Evolutionary conservation across 805 yeast genomes (phyloP).

Genomic region (Zygosaccharomyces rouxii): DNA sequence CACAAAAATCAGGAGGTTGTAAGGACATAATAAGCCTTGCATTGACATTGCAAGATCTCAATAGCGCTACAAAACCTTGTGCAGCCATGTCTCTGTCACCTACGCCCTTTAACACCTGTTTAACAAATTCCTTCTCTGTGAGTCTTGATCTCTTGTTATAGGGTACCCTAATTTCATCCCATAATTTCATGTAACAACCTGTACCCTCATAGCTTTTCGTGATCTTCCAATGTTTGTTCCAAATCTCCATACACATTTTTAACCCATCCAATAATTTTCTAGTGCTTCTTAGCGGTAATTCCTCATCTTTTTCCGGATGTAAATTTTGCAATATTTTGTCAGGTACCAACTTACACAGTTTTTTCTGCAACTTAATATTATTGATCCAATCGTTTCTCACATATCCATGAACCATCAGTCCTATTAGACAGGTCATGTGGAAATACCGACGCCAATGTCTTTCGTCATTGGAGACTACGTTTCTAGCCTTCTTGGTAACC

Average conservation of each 20-base stretch:
- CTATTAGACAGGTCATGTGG: slow-evolving; percentile 56
- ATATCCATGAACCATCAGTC: slow-evolving; percentile 63
- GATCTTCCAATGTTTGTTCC: slow-evolving; percentile 53
- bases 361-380: slow-evolving; percentile 39
- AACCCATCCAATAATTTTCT: slow-evolving; percentile 73
- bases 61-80: slow-evolving; percentile 77
- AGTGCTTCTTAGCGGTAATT: slow-evolving; percentile 43
- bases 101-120: slow-evolving; percentile 40
- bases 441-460: slow-evolving; percentile 45
- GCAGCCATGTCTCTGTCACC: slow-evolving; percentile 81
- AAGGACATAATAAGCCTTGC: slow-evolving; percentile 76
- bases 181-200: slow-evolving; percentile 43
- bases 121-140: slow-evolving; percentile 41
- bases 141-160: slow-evolving; percentile 23
- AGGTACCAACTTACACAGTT: slow-evolving; percentile 47
- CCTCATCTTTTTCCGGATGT: slow-evolving; percentile 41
- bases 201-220: slow-evolving; percentile 30
- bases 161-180: slow-evolving; percentile 40
- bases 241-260: slow-evolving; percentile 58
- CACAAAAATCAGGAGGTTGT: slow-evolving; percentile 86
- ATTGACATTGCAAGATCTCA: slow-evolving; percentile 65
- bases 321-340: slow-evolving; percentile 43
- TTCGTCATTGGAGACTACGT: slow-evolving; percentile 51
- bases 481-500: slow-evolving; percentile 24
- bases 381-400: slow-evolving; percentile 73